Evolutionary conservation across 768 basidiomycete genomes (phyloP).

Genomic region (Pisolithus marmoratus): DNA sequence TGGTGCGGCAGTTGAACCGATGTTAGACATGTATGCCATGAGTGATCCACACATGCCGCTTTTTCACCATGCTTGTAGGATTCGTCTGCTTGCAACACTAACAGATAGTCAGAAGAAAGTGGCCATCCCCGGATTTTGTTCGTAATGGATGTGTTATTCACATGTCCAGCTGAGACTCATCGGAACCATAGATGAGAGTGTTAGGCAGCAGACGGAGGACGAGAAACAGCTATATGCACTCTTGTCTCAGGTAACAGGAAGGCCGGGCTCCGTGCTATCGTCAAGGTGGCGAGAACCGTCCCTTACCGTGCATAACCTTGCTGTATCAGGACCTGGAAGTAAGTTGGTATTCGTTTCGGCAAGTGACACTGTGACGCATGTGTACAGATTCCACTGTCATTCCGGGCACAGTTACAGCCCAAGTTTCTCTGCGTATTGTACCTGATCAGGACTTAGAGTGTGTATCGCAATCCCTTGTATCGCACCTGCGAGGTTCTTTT

Average conservation of each 20-base stretch:
- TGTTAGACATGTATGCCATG: slow-evolving; percentile 76
- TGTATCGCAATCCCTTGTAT: slow-evolving; percentile 56
- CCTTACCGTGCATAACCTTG: slow-evolving; percentile 81
- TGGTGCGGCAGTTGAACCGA: slow-evolving; percentile 81
- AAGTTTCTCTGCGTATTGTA: slow-evolving; percentile 88
- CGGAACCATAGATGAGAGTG: slow-evolving; percentile 56
- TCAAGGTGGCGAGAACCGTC: slow-evolving; percentile 89
- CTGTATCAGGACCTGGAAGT: slow-evolving; percentile 80
- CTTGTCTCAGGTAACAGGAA: slow-evolving; percentile 63
- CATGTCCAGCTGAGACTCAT: background rate
- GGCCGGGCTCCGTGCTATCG: slow-evolving; percentile 60
- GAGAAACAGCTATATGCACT: slow-evolving; percentile 66
- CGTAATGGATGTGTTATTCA: slow-evolving; percentile 24
- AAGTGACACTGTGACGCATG: background rate
- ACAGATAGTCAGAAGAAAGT: slow-evolving; percentile 54
- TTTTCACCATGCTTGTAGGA: slow-evolving; percentile 37
- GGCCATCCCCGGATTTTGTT: slow-evolving; percentile 79
- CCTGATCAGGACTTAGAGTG: slow-evolving; percentile 83
- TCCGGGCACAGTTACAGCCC: slow-evolving; percentile 75
- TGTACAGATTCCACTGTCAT: slow-evolving; percentile 78
- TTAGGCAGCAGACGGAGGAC: slow-evolving; percentile 59
- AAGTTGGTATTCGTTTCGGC: slow-evolving; percentile 13
- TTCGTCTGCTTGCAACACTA: slow-evolving; percentile 71
- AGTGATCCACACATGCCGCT: background rate
- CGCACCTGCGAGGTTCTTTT: slow-evolving; percentile 58